Evolutionary conservation across 805 yeast species (phyloP).

Genomic region (Candida nitratophila): DNA sequence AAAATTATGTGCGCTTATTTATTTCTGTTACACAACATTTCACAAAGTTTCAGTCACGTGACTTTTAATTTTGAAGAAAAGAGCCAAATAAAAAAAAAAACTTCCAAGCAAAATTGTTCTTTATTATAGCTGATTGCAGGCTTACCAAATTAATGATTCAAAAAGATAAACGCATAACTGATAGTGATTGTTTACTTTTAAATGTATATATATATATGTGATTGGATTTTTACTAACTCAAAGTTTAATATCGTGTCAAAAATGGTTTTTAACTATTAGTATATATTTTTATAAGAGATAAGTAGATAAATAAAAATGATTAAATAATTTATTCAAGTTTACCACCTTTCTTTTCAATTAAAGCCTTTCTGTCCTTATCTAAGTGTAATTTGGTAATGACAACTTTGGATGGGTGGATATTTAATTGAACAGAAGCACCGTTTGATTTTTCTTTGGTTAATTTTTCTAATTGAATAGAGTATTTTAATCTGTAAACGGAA

Average conservation of each 20-base stretch:
- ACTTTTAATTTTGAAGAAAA: too few species aligned
- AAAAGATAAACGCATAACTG: too few species aligned
- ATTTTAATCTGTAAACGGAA: constrained; percentile 98
- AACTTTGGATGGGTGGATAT: constrained; percentile 98
- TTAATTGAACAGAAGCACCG: constrained; percentile 96
- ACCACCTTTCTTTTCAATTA: constrained; percentile 97
- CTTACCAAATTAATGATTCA: too few species aligned
- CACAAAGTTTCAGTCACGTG: too few species aligned
- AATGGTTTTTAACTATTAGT: not conserved
- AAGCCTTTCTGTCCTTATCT: constrained; percentile 98
- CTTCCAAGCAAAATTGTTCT: too few species aligned
- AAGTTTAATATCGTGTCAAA: not conserved
- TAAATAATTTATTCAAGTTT: constrained; percentile 67
- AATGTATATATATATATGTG: too few species aligned
- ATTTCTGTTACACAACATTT: too few species aligned
- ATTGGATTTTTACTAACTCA: too few species aligned
- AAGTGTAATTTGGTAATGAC: constrained; percentile 97
- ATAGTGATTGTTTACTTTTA: too few species aligned
- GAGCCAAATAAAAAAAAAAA: too few species aligned
- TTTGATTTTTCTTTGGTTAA: constrained; percentile 95
- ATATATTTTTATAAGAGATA: constrained; percentile 1
- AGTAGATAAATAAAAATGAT: not conserved
- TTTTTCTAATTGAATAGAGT: constrained; percentile 93
- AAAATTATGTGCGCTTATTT: too few species aligned
- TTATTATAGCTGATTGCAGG: too few species aligned